Evolutionary conservation across 805 yeast species (phyloP), one percentile per base, ranked within the genome.

Genomic region (Spathaspora passalidarum): DNA sequence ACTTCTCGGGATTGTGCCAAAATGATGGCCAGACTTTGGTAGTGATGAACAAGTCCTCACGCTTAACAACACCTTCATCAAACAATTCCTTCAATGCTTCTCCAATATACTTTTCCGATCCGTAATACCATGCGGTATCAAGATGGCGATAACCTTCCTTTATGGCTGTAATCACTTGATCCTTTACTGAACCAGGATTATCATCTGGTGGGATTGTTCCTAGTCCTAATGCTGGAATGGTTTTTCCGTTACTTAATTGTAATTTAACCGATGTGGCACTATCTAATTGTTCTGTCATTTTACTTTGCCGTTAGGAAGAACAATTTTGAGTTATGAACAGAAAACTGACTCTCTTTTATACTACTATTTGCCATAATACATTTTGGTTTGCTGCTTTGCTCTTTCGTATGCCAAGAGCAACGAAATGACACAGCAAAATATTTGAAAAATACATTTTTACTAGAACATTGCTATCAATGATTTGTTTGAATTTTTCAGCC

Each of bases 171-270:
- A 60, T 54, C 2, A 68, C 71, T 51, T 66, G 69, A 19, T 63
- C 52, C 43, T 58, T 62, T 5, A 65, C 65, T 19, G 57, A 68
- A 4, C 49, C 49, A 14, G 60, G n/a, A n/a, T n/a, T 60, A 40
- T 62, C 64, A 7, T 56, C 58, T 3, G 68, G 56, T 10, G 34
- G 5, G 67, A 65, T 65, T 14, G 72, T 68, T 8, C 94, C 94
- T 29, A 86, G 68, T 0, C 88, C 91, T 35, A 85, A 59, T 2
- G 83, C 83, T 3, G 92, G 92, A 46, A 86, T 78, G 25, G 55
- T 59, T 38, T 66, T 61, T 16, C 89, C 88, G 54, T 81, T 77
- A 63, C 78, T 78, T 35, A 86, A 69, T 29, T 29, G 13, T 7
- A 29, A 13, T 10, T 14, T 29, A 29, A 29, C 34, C 14, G 14